phyloP scores from a whole-genome alignment of 2,329 filamentous ascomycete species.

The Fusarium lateritium region DNA sequence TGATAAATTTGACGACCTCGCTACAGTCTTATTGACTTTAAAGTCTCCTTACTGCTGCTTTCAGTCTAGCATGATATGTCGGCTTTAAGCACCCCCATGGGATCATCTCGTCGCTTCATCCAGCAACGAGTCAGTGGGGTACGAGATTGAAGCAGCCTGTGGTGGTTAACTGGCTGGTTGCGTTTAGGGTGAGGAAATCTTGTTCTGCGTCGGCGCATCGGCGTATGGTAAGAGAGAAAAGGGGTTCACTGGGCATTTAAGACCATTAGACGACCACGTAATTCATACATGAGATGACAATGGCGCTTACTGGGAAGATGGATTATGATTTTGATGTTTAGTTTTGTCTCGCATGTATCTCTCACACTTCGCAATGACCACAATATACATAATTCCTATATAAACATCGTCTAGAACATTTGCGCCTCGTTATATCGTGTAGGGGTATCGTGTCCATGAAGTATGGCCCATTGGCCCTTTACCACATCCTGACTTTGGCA shows the following conservation, averaged over 20 bases:
- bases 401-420: constrained; percentile 11
- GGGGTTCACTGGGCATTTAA: not conserved
- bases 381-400: constrained; percentile 11
- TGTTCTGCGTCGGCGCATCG: constrained; percentile 9
- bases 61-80: not conserved
- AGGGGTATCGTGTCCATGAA: constrained; percentile 24
- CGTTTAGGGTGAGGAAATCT: not conserved
- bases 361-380: not conserved
- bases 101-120: not conserved
- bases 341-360: constrained; percentile 2
- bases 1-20: not conserved
- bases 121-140: not conserved
- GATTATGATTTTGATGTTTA: constrained; percentile 5
- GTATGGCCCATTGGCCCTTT: not conserved
- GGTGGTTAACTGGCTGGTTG: not conserved
- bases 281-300: not conserved
- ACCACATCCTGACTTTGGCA: not conserved
- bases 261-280: not conserved
- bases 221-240: constrained; percentile 2
- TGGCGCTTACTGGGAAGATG: constrained; percentile 6
- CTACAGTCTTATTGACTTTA: not conserved
- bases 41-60: not conserved
- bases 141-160: not conserved
- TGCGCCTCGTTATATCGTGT: constrained; percentile 20
- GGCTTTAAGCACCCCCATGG: too few relatives aligned